Evolutionary conservation across 2,329 filamentous ascomycete genomes (phyloP), one percentile per base, ranked within the genome.

Genomic region (Trichophyton equinum): DNA sequence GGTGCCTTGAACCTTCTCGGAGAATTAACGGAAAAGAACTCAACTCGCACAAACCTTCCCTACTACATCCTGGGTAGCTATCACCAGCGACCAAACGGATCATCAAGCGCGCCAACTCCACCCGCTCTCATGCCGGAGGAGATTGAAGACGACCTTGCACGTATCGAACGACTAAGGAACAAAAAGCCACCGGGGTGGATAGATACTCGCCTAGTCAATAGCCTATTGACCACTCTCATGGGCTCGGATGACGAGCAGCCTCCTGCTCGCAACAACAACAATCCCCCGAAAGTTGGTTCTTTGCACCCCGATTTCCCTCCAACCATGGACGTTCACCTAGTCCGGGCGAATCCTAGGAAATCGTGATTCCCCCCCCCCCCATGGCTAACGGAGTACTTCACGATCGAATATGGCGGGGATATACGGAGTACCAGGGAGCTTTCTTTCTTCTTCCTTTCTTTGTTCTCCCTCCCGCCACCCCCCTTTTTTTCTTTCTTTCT

Each of bases 1-100:
- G 74, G 80, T 64, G 76, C 78, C 4, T 75, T 81, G 60, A 81
- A 78, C 58, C 78, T 81, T 5, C 75, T 85, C 46, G 79, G 78
- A 11, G 81, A 84, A 63, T 75, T 84, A 20, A 79, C 81, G 0
- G 78, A 78, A 58, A 78, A 78, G 62, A 72, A 74, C 9, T 75
- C 75, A 1, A 74, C 74, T 2, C 74, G 76, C 2, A 76, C 76
- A 6, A 74, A 74, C 30, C 70, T 78, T 20, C 76, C 76, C 3
- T 78, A 78, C 66, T 74, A 76, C 58, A 74, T 77, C 53, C 69
- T 78, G 4, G 72, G 76, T 63, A 77, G 76, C 62, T 75, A 78
- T 64, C 74, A 75, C 61, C 71, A 74, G 18, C 72, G 75, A 49
- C 69, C 72, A n/a, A 76, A 74, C 60, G 73, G 73, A 59, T 74